Evolutionary conservation across 75 land plant species (phyloP).

Genomic region (Gnetum montanum): DNA sequence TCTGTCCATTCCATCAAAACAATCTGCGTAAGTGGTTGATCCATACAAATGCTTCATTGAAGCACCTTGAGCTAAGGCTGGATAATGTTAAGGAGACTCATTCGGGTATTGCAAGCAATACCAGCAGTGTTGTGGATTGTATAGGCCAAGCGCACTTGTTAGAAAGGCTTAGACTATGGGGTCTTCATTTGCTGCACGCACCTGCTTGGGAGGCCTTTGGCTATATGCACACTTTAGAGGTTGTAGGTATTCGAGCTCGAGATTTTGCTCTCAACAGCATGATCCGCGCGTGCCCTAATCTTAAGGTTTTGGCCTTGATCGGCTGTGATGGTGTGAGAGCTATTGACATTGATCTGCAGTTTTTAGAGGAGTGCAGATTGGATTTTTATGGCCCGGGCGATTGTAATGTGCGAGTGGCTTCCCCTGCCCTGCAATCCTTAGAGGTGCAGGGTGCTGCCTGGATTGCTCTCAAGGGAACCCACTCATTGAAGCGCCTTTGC

Average conservation of each 20-base stretch:
- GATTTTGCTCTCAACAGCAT: slow-evolving; percentile 31
- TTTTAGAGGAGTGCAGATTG: slow-evolving; percentile 53
- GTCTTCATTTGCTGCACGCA: slow-evolving; percentile 29
- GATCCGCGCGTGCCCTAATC: slow-evolving; percentile 51
- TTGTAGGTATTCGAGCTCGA: slow-evolving; percentile 49
- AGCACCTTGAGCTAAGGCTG: slow-evolving; percentile 62
- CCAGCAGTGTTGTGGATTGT: slow-evolving; percentile 35
- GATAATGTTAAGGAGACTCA: slow-evolving; percentile 34
- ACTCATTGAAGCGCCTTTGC: slow-evolving; percentile 29
- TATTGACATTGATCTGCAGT: slow-evolving; percentile 38
- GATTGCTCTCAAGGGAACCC: slow-evolving; percentile 30
- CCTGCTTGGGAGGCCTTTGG: slow-evolving; percentile 54
- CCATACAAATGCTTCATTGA: slow-evolving; percentile 15
- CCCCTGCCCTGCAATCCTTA: slow-evolving; percentile 41
- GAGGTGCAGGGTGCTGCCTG: slow-evolving; percentile 71
- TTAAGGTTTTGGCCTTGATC: slow-evolving; percentile 42
- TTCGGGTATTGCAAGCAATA: neutral
- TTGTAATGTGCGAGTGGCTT: slow-evolving; percentile 29
- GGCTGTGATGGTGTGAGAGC: slow-evolving; percentile 53
- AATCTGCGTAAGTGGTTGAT: slow-evolving; percentile 54
- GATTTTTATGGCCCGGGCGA: slow-evolving; percentile 59
- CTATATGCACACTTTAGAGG: slow-evolving; percentile 37
- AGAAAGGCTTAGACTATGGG: slow-evolving; percentile 66
- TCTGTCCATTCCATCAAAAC: slow-evolving; percentile 50
- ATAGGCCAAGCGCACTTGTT: slow-evolving; percentile 23